Conservation (phyloP, 1,139 yeast species). For the Saccharomycopsis phalli region DNA sequence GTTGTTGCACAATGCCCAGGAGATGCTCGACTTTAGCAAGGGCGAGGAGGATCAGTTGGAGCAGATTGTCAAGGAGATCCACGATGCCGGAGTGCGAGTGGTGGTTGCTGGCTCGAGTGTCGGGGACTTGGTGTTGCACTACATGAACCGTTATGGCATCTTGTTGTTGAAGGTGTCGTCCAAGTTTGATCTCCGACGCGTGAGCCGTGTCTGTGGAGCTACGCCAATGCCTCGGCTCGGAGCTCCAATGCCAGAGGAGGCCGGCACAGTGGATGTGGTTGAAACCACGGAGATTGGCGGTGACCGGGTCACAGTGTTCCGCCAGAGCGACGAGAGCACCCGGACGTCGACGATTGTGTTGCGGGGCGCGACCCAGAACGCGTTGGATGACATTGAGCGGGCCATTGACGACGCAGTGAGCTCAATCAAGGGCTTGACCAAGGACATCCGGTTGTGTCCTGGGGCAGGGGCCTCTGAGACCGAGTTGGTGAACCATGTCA, state of each 20-base stretch:
- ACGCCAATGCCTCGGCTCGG: conserved; percentile 93
- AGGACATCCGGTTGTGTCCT: conserved; percentile 72
- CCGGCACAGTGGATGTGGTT: conserved; percentile 80
- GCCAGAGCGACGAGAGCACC: conserved; percentile 61
- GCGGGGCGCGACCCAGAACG: conserved; percentile 96
- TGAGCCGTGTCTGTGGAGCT: conserved; percentile 96
- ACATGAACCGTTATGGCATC: conserved; percentile 77
- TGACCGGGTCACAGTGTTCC: conserved; percentile 89
- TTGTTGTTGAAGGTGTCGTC: conserved; percentile 85
- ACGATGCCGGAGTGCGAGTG: conserved; percentile 78
- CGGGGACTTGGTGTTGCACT: conserved; percentile 90
- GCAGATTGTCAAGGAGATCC: conserved; percentile 72
- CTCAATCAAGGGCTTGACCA: conserved; percentile 80
- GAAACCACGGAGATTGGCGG: conserved; percentile 96
- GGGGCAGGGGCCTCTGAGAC: conserved; percentile 98
- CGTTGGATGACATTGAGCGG: conserved; percentile 88
- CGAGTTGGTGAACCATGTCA: conserved; percentile 71
- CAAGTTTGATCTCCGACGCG: conserved; percentile 86
- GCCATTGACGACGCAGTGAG: conserved; percentile 96
- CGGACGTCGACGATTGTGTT: conserved; percentile 87
- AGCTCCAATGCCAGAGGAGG: conserved; percentile 92
- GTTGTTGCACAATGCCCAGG: conserved; percentile 87
- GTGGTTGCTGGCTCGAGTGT: conserved; percentile 89
- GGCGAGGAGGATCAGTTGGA: conserved; percentile 96
- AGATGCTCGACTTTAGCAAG: conserved; percentile 90